phyloP scores from a whole-genome alignment of 2,329 filamentous ascomycete species.

The Colletotrichum sp. region DNA sequence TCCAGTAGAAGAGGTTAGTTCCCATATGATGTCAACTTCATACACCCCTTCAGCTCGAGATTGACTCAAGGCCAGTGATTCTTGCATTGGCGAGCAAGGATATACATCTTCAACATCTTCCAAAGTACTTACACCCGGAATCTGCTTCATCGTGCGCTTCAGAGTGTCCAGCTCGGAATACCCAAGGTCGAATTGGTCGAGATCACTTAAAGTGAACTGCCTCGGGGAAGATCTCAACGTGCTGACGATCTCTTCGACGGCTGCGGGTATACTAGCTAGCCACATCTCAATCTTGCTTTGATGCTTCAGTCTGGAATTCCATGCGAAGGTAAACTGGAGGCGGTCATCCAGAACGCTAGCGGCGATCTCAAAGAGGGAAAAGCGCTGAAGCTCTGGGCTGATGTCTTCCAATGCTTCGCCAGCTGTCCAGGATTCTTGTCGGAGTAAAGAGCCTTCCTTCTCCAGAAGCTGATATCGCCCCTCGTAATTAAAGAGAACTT shows the following conservation, averaged over 20 bases:
- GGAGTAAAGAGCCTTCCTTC: conserved; percentile 29
- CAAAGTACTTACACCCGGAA: not conserved
- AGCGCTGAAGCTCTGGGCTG: not conserved
- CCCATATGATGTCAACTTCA: conserved; percentile 25
- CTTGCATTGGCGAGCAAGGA: conserved; percentile 42
- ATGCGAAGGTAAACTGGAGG: not conserved
- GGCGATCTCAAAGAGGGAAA: not conserved
- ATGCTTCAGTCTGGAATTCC: not conserved
- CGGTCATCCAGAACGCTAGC: not conserved
- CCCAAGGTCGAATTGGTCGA: not conserved
- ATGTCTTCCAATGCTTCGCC: not conserved
- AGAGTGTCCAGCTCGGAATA: not conserved
- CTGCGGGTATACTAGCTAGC: not conserved
- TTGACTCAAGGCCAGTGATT: conserved; percentile 41
- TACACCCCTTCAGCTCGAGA: conserved; percentile 27
- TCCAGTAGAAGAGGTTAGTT: conserved; percentile 11
- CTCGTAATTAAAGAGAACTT: conserved; percentile 56
- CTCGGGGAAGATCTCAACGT: not conserved
- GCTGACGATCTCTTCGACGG: not conserved
- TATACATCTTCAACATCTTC: conserved; percentile 37
- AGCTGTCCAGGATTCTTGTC: not conserved
- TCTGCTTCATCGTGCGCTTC: not conserved
- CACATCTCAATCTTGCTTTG: not conserved
- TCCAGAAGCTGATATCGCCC: conserved; percentile 52
- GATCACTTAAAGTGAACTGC: not conserved